Percentiles rank a stretch among this genome's conserved stretches.
Conservation (phyloP, 1,284 basidiomycete genomes). For the Tremellales sp. region DNA sequence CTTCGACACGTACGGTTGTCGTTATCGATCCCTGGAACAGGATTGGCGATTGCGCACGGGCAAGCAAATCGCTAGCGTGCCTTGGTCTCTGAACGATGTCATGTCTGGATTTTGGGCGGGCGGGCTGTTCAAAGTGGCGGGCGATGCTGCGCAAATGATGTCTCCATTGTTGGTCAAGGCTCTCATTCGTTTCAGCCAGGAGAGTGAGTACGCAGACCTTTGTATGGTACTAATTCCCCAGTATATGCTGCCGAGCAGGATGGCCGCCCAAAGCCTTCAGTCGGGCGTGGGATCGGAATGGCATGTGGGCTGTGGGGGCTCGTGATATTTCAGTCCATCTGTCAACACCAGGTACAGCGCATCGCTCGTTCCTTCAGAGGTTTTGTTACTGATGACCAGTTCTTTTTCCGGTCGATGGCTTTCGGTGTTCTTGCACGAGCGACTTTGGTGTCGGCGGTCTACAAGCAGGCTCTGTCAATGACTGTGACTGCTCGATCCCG, state of each 20-base stretch:
- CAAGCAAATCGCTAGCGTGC: conserved; percentile 55
- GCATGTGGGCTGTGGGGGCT: conserved; percentile 65
- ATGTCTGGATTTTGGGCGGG: conserved; percentile 68
- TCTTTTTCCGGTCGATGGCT: conserved; percentile 72
- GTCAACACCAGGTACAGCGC: conserved; percentile 56
- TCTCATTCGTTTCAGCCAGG: conserved; percentile 65
- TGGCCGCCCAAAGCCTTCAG: conserved; percentile 47
- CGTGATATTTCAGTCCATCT: conserved; percentile 58
- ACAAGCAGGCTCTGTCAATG: conserved; percentile 64
- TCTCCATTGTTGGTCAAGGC: conserved; percentile 63
- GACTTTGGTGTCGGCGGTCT: conserved; percentile 69
- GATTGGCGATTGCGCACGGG: conserved; percentile 38
- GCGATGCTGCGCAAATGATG: conserved; percentile 58
- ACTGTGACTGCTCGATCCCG: conserved; percentile 63
- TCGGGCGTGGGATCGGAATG: conserved; percentile 67
- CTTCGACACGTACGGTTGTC: too few relatives aligned
- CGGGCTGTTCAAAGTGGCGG: conserved; percentile 51
- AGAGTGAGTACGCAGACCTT: conserved; percentile 48
- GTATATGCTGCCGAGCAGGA: conserved; percentile 38
- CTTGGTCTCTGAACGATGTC: conserved; percentile 67
- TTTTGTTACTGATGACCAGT: conserved; percentile 48
- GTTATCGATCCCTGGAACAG: conserved; percentile 27
- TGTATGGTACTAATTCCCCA: conserved; percentile 19
- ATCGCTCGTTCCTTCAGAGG: not conserved
- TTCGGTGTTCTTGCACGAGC: conserved; percentile 66